phyloP scores from a whole-genome alignment of 257 asterid species.

The Buddleja alternifolia region DNA sequence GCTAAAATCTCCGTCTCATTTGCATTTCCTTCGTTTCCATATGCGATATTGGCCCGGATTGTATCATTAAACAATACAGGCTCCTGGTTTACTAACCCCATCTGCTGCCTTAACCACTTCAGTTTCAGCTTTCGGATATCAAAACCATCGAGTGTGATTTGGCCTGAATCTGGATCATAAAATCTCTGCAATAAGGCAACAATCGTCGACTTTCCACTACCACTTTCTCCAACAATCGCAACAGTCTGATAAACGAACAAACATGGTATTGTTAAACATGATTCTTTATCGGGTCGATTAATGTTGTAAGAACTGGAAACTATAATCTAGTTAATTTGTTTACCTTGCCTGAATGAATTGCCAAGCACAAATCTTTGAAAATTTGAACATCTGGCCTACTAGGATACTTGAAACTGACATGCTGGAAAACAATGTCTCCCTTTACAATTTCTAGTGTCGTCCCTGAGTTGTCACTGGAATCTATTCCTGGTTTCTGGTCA shows the following conservation, averaged over 20 bases:
- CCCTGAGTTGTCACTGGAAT: slow-evolving; percentile 50
- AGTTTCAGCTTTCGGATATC: slow-evolving; percentile 37
- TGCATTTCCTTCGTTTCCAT: slow-evolving; percentile 50
- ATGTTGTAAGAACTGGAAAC: background rate
- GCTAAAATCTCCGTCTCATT: slow-evolving; percentile 49
- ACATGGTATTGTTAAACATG: background rate
- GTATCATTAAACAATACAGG: slow-evolving; percentile 52
- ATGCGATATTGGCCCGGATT: slow-evolving; percentile 52
- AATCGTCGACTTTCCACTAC: slow-evolving; percentile 63
- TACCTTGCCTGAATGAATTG: slow-evolving; percentile 45
- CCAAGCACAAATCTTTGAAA: slow-evolving; percentile 55
- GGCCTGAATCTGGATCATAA: slow-evolving; percentile 53
- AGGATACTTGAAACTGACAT: slow-evolving; percentile 66
- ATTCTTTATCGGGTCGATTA: background rate
- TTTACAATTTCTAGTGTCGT: slow-evolving; percentile 37
- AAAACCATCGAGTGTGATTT: slow-evolving; percentile 43
- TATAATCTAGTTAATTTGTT: background rate
- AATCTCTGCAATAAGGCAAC: slow-evolving; percentile 56
- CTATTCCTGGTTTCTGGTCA: slow-evolving; percentile 52
- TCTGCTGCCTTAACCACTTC: slow-evolving; percentile 61
- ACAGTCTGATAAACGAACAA: slow-evolving; percentile 41
- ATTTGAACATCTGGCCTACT: slow-evolving; percentile 63
- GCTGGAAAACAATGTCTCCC: slow-evolving; percentile 61
- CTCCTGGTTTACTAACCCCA: slow-evolving; percentile 64
- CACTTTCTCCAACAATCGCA: slow-evolving; percentile 68